Evolutionary conservation across 768 basidiomycete species (phyloP).

Genomic region (Boletus rubescentipes): DNA sequence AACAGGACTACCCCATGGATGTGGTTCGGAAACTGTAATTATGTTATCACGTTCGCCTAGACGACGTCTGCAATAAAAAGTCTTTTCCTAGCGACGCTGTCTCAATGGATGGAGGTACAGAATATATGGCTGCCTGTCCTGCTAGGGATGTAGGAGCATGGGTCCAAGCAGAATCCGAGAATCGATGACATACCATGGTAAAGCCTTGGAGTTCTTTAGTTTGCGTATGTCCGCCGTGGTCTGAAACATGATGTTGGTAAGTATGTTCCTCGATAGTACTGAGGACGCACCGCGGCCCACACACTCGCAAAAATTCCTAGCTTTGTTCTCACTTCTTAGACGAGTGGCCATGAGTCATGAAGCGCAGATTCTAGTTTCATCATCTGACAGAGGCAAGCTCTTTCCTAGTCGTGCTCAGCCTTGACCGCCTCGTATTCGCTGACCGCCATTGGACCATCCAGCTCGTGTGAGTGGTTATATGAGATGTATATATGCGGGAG

Average conservation of each 20-base stretch:
- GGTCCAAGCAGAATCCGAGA: no score
- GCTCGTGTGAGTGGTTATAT: not conserved
- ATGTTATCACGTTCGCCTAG: no score
- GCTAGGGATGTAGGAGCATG: no score
- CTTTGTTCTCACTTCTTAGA: slow-evolving; percentile 18
- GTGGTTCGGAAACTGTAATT: no score
- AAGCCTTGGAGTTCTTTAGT: slow-evolving; percentile 2
- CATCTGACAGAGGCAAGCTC: slow-evolving; percentile 16
- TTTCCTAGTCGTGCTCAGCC: slow-evolving; percentile 13
- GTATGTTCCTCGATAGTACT: not conserved
- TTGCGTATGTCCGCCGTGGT: slow-evolving; percentile 17
- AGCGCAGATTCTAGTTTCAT: slow-evolving; percentile 11
- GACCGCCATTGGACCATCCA: slow-evolving; percentile 10
- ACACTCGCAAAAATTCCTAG: slow-evolving; percentile 20
- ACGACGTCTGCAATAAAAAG: no score
- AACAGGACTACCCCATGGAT: no score
- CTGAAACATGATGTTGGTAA: not conserved
- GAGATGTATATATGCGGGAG: not conserved
- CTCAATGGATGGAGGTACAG: no score
- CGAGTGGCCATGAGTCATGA: slow-evolving; percentile 10
- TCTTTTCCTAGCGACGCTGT: no score
- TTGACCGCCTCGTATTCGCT: slow-evolving; percentile 5
- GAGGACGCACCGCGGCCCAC: slow-evolving; percentile 19
- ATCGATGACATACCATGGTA: no score
- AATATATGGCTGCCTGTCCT: no score